These are phyloP conservation scores for Leccinum sublutescens DNA, from an alignment of 768 basidiomycete genomes.

Conservation along the genomic window DNA sequence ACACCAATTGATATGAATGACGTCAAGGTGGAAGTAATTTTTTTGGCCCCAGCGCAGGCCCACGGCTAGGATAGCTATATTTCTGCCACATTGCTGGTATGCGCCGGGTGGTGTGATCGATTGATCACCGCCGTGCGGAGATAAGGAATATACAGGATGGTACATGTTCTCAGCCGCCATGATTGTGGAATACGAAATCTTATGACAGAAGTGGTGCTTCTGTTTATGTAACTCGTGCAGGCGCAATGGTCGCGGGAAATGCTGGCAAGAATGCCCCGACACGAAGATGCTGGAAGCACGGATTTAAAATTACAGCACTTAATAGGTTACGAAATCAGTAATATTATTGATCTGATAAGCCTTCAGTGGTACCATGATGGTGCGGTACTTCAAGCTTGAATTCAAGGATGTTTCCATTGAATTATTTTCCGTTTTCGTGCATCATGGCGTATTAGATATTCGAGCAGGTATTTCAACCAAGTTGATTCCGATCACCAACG, in stretches of 20 bases:
- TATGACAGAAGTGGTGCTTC: too few relatives aligned
- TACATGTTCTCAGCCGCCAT: neutral
- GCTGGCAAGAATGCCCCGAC: too few relatives aligned
- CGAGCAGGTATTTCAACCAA: neutral
- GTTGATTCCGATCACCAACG: neutral
- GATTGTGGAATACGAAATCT: neutral
- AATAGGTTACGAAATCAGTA: neutral
- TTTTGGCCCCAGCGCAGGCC: neutral
- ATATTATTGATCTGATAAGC: neutral
- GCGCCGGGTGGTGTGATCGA: too few relatives aligned
- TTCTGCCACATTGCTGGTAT: neutral
- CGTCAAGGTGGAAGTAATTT: neutral
- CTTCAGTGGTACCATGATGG: too few relatives aligned
- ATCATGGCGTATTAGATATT: neutral
- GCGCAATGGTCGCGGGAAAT: too few relatives aligned
- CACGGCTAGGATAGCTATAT: neutral
- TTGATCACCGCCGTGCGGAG: neutral
- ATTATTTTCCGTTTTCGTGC: neutral
- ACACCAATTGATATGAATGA: neutral
- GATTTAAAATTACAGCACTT: neutral
- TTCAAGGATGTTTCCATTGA: neutral
- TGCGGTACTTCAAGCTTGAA: neutral
- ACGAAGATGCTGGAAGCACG: too few relatives aligned
- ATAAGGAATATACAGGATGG: neutral
- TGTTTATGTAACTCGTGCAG: too few relatives aligned